phyloP scores from a whole-genome alignment of 106 monocot genomes.

The Dendrobium chrysotoxum region DNA sequence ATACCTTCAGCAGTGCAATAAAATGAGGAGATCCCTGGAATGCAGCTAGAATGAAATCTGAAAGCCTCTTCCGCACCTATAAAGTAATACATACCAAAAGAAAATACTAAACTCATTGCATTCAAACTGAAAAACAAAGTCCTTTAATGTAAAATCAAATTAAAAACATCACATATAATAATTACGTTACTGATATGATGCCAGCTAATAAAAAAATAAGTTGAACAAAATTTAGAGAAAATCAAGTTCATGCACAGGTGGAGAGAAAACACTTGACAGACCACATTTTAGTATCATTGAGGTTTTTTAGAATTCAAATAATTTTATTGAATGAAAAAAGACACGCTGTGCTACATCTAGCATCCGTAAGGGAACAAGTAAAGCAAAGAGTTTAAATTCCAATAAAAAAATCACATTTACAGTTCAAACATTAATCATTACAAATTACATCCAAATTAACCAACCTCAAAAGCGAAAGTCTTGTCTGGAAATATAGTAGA shows the following conservation, averaged over 20 bases:
- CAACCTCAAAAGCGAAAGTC: constrained; percentile 72
- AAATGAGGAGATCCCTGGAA: constrained; percentile 76
- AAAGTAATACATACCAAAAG: not conserved
- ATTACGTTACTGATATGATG: no score
- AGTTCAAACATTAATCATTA: not conserved
- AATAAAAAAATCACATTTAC: not conserved
- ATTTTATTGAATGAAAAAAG: not conserved
- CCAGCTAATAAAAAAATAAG: not conserved
- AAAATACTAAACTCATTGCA: not conserved
- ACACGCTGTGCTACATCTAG: not conserved
- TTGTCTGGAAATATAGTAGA: constrained; percentile 83
- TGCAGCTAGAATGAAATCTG: constrained; percentile 74
- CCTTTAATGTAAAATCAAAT: not conserved
- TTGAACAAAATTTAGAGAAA: not conserved
- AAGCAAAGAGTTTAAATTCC: not conserved
- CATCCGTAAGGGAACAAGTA: not conserved
- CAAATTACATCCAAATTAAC: constrained; percentile 6
- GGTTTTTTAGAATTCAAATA: not conserved
- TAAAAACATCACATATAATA: not conserved
- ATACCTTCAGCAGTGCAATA: constrained; percentile 88
- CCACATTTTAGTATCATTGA: not conserved
- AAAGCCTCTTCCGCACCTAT: constrained; percentile 67
- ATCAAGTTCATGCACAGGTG: not conserved
- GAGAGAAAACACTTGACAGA: not conserved
- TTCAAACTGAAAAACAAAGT: not conserved